Base-by-base conservation (phyloP, 148 eudicot species). In the Bassia scoparia region DNA sequence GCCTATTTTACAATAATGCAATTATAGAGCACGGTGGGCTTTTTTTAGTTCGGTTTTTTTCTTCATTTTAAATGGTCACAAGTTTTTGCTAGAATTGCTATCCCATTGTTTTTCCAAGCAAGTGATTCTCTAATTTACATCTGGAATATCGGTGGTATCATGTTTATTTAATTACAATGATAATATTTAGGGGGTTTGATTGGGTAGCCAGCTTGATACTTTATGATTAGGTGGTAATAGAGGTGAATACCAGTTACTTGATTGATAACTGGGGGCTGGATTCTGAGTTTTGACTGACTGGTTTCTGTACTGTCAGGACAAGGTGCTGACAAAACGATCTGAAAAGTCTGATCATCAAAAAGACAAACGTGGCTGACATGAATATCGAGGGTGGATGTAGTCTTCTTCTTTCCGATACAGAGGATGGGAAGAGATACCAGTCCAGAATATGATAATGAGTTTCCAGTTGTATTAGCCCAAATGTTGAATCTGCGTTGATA, bases 391-490 rank as follows among this genome's bases (percentile, higher is more conserved):
- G 38, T 77, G 77, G 77, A 77, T 86, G n/a, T 88, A 78, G 35
- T 79, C 81, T 26, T 29, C 86, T 5, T 73, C 81, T 89, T 86
- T 88, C 52, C 87, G 24, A 63, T 68, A 76, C 83, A 69, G 46
- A 76, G 69, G 88, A 82, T 13, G 68, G 88, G 88, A 84, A 46
- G 95, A 85, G 31, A 68, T 74, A 80, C 92, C 83, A 52, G 93
- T 89, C 48, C 93, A 83, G 70, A 85, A 79, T 59, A 90, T 89
- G 46, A 86, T 92, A 85, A 61, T 69, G 90, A 89, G 83, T 87
- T 86, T 69, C 88, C 96, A 87, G 81, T 91, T 38, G 86, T 92
- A 21, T 77, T 86, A 49, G 88, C 96, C 48, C 97, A 88, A 78
- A 84, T 92, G 71, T 24, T 89, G 60, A 87, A 81, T 79, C 44